Evolutionary conservation across 139 green algal species (phyloP).

Genomic region (Dunaliella primolecta): DNA sequence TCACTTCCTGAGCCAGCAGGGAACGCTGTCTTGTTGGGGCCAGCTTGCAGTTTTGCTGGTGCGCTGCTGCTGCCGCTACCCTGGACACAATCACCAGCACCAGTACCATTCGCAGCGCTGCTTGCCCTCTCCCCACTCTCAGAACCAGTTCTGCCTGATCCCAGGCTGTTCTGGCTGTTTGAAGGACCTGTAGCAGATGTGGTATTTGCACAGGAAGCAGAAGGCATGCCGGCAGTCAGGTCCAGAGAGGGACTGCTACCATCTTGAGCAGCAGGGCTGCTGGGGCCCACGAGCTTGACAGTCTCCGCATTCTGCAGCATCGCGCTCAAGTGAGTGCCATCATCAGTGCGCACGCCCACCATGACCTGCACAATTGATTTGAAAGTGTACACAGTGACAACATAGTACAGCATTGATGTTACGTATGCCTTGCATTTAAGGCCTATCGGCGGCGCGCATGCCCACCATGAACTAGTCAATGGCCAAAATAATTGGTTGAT

Average conservation of each 20-base stretch:
- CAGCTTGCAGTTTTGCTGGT: not conserved
- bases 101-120: too few relatives aligned
- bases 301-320: slow-evolving; percentile 94
- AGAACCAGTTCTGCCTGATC: not conserved
- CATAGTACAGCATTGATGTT: too few relatives aligned
- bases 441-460: too few relatives aligned
- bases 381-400: too few relatives aligned
- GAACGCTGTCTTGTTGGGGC: not conserved
- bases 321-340: slow-evolving; percentile 50
- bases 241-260: not conserved
- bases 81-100: not conserved
- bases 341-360: slow-evolving; percentile 56
- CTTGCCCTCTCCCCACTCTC: not conserved
- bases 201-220: too few relatives aligned
- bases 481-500: too few relatives aligned
- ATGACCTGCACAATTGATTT: slow-evolving; percentile 52
- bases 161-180: not conserved
- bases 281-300: slow-evolving; percentile 72
- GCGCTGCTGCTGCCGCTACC: slow-evolving; percentile 2
- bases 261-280: not conserved
- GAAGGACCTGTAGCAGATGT: too few relatives aligned
- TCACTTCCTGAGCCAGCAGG: too few relatives aligned
- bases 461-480: too few relatives aligned
- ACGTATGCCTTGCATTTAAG: too few relatives aligned
- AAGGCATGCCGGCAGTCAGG: too few relatives aligned